Evolutionary conservation across 83 land plant species (phyloP).

Genomic region (Diphasiastrum complanatum): DNA sequence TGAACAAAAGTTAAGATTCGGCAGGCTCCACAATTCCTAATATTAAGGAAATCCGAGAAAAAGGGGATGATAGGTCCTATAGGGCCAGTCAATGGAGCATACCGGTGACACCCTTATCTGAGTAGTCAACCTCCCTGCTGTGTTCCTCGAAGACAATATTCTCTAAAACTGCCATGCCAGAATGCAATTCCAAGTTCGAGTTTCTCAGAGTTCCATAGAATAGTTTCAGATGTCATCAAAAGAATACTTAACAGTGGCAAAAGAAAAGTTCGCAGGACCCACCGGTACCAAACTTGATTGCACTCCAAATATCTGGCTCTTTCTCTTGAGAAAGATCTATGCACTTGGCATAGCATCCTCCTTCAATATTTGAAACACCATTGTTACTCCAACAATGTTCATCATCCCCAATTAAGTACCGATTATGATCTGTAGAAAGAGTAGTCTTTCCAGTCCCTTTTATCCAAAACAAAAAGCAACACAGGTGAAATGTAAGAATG

Average conservation of each 20-base stretch:
- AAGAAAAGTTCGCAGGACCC: no score
- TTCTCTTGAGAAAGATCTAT: slow-evolving; percentile 20
- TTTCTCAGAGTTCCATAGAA: no score
- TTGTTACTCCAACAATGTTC: slow-evolving; percentile 30
- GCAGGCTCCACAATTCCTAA: not conserved
- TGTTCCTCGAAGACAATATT: slow-evolving; percentile 30
- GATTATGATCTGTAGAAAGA: slow-evolving; percentile 25
- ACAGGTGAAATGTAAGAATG: not conserved
- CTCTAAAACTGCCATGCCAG: slow-evolving; percentile 27
- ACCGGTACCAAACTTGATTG: slow-evolving; percentile 33
- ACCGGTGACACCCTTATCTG: slow-evolving; percentile 24
- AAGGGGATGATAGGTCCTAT: not conserved
- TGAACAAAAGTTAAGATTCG: not conserved
- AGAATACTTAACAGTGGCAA: no score
- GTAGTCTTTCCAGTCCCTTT: slow-evolving; percentile 31
- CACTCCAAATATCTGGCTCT: slow-evolving; percentile 29
- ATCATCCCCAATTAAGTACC: slow-evolving; percentile 30
- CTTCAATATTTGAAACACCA: slow-evolving; percentile 31
- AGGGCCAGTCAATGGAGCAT: no score
- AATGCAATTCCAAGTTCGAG: not conserved
- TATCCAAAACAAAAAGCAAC: not conserved
- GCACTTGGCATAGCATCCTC: slow-evolving; percentile 32
- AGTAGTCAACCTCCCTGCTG: slow-evolving; percentile 25
- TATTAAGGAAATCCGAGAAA: not conserved
- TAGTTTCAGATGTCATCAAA: no score